A percentile compares a stretch with the other conserved stretches of the same genome.
Evolutionary conservation across 331 rosid species (phyloP).

Genomic region (Prunus yedoensis): DNA sequence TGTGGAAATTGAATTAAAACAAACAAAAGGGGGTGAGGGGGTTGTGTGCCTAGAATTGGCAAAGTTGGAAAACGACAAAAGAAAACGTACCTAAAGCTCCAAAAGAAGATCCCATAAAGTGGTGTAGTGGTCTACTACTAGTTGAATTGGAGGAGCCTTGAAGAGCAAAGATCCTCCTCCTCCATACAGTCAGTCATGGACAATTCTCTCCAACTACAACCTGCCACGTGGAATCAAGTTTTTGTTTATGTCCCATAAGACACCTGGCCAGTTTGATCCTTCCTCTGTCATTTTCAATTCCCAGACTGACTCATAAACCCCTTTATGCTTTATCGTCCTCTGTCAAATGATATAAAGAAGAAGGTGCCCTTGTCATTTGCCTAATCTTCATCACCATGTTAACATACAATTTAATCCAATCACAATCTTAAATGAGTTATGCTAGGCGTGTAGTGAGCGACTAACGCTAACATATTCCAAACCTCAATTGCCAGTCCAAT

Average conservation of each 20-base stretch:
- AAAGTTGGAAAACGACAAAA: slow-evolving; percentile 5
- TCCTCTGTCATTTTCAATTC: not conserved
- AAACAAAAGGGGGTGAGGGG: not conserved
- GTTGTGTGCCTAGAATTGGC: not conserved
- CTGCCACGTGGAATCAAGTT: not conserved
- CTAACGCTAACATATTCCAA: too few relatives aligned
- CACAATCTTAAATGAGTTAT: too few relatives aligned
- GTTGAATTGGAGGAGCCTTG: not conserved
- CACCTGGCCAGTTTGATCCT: not conserved
- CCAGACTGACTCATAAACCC: not conserved
- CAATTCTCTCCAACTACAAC: not conserved
- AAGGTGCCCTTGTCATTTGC: too few relatives aligned
- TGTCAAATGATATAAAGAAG: too few relatives aligned
- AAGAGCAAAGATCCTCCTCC: not conserved
- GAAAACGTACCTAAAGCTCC: not conserved
- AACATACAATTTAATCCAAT: too few relatives aligned
- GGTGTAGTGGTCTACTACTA: too few relatives aligned
- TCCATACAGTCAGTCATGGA: not conserved
- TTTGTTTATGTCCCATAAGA: not conserved
- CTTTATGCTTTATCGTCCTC: not conserved
- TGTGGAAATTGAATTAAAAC: not conserved
- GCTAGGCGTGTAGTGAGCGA: too few relatives aligned
- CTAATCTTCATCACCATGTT: too few relatives aligned
- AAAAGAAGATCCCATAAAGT: not conserved
- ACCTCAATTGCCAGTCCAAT: too few relatives aligned